Evolutionary conservation across 2,329 filamentous ascomycete species (phyloP).

Genomic region (Venturia pyrina): DNA sequence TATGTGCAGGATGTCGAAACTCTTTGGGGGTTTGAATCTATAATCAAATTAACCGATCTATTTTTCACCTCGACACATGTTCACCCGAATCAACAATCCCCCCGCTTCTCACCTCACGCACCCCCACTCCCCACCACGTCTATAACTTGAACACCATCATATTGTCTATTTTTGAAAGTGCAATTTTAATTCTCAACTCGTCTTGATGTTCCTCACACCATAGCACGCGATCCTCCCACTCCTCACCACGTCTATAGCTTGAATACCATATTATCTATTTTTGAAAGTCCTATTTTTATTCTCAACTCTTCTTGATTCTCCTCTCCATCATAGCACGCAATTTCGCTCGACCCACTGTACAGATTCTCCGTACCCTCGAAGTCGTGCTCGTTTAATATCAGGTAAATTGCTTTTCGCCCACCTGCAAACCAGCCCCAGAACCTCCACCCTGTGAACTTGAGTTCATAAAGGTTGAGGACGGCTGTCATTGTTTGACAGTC

Average conservation of each 20-base stretch:
- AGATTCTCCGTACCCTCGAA: not conserved
- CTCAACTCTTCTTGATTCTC: not conserved
- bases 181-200: not conserved
- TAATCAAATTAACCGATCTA: not conserved
- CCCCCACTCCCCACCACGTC: no score
- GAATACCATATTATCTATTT: not conserved
- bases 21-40: not conserved
- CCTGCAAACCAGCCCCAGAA: not conserved
- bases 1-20: not conserved
- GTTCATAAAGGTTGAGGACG: not conserved
- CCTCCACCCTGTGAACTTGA: not conserved
- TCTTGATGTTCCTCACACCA: not conserved
- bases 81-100: no score
- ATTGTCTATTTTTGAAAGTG: not conserved
- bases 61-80: no score
- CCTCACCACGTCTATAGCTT: no score
- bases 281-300: no score
- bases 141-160: not conserved
- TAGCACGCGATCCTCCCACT: not conserved
- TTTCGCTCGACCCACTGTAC: not conserved
- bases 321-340: not conserved
- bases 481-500: not conserved
- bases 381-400: not conserved
- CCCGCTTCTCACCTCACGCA: no score
- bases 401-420: not conserved